A percentile compares a stretch with the other conserved stretches of the same genome.
These are phyloP conservation scores for Boletus nobilissimus DNA, from an alignment of 1,284 basidiomycete genomes.

Conservation along the genomic window DNA sequence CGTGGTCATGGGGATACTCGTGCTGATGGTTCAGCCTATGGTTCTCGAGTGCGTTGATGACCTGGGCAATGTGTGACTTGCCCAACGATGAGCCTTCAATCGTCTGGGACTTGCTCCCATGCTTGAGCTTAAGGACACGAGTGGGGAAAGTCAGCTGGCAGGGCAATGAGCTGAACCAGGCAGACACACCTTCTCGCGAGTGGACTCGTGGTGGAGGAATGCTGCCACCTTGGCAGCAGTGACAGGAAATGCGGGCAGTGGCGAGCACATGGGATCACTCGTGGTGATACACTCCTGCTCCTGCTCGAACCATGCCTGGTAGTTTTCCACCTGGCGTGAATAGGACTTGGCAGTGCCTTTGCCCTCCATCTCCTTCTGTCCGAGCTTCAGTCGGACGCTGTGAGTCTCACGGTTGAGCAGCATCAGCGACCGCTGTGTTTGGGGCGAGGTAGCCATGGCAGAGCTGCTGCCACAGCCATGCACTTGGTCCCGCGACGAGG, in stretches of 20 bases:
- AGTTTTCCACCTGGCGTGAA: conserved; percentile 16
- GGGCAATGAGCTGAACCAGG: no score
- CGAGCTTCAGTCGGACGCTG: background rate
- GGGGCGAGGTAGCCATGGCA: no score
- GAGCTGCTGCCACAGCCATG: no score
- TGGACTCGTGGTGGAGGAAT: conserved; percentile 36
- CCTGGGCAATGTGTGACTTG: conserved; percentile 26
- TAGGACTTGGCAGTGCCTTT: conserved; percentile 18
- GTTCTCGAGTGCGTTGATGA: conserved; percentile 33
- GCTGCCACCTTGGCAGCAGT: conserved; percentile 36
- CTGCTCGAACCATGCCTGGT: conserved; percentile 11
- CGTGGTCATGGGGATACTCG: conserved; percentile 15
- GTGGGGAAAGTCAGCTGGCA: no score
- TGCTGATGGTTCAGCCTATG: conserved; percentile 23
- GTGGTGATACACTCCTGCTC: conserved; percentile 1
- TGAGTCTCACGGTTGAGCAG: background rate
- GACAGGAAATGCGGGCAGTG: conserved; percentile 11
- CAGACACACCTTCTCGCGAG: conserved; percentile 31
- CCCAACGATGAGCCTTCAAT: conserved; percentile 24
- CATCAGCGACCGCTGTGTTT: background rate
- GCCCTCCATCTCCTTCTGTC: background rate
- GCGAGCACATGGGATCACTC: background rate
- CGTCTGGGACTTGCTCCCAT: conserved; percentile 15
- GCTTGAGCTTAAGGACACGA: background rate
- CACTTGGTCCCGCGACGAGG: no score